Evolutionary conservation across 129 eudicot genomes (phyloP).

Genomic region (Ambrosia trifida): DNA sequence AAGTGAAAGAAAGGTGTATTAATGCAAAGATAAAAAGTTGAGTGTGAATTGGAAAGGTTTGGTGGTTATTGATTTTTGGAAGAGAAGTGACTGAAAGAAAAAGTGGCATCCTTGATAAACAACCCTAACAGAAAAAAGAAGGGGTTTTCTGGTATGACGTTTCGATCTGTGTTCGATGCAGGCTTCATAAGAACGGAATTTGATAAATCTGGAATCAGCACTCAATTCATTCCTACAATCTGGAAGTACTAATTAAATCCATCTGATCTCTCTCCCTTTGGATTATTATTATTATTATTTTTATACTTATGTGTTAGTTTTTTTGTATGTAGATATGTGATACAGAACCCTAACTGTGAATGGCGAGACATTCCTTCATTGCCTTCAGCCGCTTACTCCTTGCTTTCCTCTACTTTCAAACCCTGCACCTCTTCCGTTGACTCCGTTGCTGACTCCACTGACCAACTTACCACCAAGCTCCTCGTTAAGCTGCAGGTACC

Average conservation of each 20-base stretch:
- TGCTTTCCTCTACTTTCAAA: constrained; percentile 67
- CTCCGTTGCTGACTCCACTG: constrained; percentile 64
- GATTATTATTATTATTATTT: neutral
- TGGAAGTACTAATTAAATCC: constrained; percentile 67
- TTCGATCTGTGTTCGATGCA: constrained; percentile 79
- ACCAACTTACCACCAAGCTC: constrained; percentile 86
- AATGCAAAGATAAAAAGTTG: constrained; percentile 10
- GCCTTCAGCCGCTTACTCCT: constrained; percentile 74
- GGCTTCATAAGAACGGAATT: constrained; percentile 60
- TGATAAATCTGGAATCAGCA: constrained; percentile 62
- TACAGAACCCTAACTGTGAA: constrained; percentile 75
- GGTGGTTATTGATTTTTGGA: no score
- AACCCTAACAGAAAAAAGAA: constrained; percentile 1
- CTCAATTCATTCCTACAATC: constrained; percentile 76
- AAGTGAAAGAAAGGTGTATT: neutral
- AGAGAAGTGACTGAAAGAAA: neutral
- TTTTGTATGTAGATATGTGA: constrained; percentile 46
- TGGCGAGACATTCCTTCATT: constrained; percentile 88
- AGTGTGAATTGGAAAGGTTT: neutral
- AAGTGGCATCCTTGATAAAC: constrained; percentile 13
- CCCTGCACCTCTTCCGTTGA: constrained; percentile 64
- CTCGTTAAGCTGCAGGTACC: constrained; percentile 81
- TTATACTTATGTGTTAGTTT: neutral
- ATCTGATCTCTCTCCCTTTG: neutral
- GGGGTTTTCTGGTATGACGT: constrained; percentile 38